phyloP scores from a whole-genome alignment of 129 eudicot genomes.

The Calendula officinalis region DNA sequence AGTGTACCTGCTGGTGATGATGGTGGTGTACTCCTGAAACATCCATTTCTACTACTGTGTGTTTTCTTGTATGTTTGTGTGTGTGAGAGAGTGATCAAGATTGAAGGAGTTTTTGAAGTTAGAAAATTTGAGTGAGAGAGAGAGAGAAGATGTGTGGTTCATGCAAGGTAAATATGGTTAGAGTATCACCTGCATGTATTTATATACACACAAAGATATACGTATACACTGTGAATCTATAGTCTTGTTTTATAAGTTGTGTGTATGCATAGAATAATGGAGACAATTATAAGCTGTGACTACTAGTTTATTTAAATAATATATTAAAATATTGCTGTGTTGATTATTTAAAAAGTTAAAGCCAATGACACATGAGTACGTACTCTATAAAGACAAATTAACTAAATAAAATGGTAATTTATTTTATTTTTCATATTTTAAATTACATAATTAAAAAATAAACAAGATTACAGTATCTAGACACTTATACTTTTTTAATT shows the following conservation, averaged over 20 bases:
- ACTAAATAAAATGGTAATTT: not conserved
- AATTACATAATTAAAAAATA: not conserved
- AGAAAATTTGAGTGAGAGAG: slow-evolving; percentile 22
- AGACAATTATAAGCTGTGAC: slow-evolving; percentile 9
- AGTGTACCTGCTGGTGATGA: slow-evolving; percentile 52
- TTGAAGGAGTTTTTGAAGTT: slow-evolving; percentile 24
- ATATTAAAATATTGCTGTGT: not conserved
- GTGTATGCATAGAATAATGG: not conserved
- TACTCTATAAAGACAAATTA: not conserved
- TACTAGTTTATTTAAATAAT: not conserved
- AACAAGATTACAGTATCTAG: too few relatives aligned
- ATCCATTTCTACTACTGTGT: slow-evolving; percentile 41
- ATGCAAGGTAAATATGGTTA: slow-evolving; percentile 36
- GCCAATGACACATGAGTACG: not conserved
- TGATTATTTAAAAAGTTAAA: not conserved
- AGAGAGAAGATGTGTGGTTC: slow-evolving; percentile 28
- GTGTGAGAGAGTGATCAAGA: slow-evolving; percentile 8
- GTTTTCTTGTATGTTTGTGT: slow-evolving; percentile 14
- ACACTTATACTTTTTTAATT: not conserved
- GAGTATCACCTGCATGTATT: slow-evolving; percentile 27
- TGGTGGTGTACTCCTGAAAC: slow-evolving; percentile 50
- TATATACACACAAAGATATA: slow-evolving; percentile 27
- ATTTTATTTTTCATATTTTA: not conserved
- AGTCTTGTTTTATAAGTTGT: slow-evolving; percentile 9
- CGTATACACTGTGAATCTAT: not conserved